Percentiles rank a stretch among this genome's conserved stretches.
Evolutionary conservation across 495 filamentous ascomycete genomes (phyloP).

Genomic region (Haplographium delicatum): DNA sequence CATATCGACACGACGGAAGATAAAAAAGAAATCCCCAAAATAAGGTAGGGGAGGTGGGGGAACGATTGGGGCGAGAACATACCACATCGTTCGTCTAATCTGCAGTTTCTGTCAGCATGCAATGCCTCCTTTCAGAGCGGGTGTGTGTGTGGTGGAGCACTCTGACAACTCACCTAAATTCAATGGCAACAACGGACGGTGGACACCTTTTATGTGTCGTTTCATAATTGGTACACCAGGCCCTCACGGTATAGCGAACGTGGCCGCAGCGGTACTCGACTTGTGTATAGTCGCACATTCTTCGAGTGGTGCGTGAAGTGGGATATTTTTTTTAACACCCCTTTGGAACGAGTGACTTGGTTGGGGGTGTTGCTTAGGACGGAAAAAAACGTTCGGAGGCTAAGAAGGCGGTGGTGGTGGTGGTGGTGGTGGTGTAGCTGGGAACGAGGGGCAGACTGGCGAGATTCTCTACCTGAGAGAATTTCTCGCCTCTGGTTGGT

Average conservation of each 20-base stretch:
- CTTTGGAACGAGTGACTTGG: conserved; percentile 5
- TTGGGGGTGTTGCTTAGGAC: not conserved
- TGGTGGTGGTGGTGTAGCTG: not conserved
- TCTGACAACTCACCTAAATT: conserved; percentile 23
- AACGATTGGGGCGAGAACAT: conserved; percentile 1
- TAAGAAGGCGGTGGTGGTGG: not conserved
- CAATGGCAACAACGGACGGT: conserved; percentile 23
- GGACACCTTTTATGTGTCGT: conserved; percentile 25
- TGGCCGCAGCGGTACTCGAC: conserved; percentile 25
- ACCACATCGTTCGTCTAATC: conserved; percentile 27
- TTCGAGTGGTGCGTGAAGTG: not conserved
- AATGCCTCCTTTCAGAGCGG: not conserved
- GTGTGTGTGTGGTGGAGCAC: too few species aligned
- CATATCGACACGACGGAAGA: not conserved
- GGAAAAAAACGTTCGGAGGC: too few species aligned
- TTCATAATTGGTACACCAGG: conserved; percentile 26
- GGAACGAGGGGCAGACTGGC: too few species aligned
- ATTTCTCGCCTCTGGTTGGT: not conserved
- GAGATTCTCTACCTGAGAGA: conserved; percentile 9
- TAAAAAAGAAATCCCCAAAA: not conserved
- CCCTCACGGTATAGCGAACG: conserved; percentile 24
- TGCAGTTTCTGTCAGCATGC: conserved; percentile 12
- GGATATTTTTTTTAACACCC: too few species aligned
- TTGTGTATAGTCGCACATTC: conserved; percentile 27
- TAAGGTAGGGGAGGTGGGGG: not conserved